phyloP scores from a whole-genome alignment of 1,139 yeast species.

The Pneumocystis jirovecii region DNA sequence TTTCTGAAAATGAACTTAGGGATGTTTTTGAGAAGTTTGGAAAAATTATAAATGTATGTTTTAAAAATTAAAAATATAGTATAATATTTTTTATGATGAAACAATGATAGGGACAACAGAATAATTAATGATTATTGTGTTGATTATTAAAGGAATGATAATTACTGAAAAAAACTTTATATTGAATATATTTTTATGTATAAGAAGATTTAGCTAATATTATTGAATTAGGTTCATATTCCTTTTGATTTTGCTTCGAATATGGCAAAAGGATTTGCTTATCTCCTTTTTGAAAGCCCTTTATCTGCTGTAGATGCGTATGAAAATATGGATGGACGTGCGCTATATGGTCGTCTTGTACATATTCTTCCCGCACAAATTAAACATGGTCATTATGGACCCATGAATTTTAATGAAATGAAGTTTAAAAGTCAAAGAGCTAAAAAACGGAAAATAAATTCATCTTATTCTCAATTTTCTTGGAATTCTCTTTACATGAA shows the following conservation, averaged over 20 bases:
- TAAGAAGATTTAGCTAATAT: not conserved
- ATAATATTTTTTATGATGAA: not conserved
- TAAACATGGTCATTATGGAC: slow-evolving; percentile 53
- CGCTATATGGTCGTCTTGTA: slow-evolving; percentile 84
- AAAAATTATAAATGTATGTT: slow-evolving; percentile 23
- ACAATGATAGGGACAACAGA: slow-evolving; percentile 6
- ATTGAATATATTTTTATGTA: not conserved
- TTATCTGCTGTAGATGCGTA: slow-evolving; percentile 67
- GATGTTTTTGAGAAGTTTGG: slow-evolving; percentile 40
- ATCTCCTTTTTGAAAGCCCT: slow-evolving; percentile 51
- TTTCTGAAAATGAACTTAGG: slow-evolving; percentile 66
- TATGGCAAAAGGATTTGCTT: slow-evolving; percentile 84
- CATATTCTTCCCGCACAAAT: slow-evolving; percentile 79
- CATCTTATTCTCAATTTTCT: slow-evolving; percentile 70
- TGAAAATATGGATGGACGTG: slow-evolving; percentile 61
- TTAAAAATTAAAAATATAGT: not conserved
- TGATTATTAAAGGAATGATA: not conserved
- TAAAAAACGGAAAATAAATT: slow-evolving; percentile 73
- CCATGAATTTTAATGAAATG: slow-evolving; percentile 74
- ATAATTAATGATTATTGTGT: not conserved
- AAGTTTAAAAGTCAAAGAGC: slow-evolving; percentile 83
- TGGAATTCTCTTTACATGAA: slow-evolving; percentile 93
- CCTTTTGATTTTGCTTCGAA: slow-evolving; percentile 86
- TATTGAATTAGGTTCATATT: slow-evolving; percentile 52
- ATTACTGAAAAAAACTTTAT: not conserved